Evolutionary conservation across 2,329 filamentous ascomycete genomes (phyloP).

Genomic region (Hymenoscyphus fructigenus): DNA sequence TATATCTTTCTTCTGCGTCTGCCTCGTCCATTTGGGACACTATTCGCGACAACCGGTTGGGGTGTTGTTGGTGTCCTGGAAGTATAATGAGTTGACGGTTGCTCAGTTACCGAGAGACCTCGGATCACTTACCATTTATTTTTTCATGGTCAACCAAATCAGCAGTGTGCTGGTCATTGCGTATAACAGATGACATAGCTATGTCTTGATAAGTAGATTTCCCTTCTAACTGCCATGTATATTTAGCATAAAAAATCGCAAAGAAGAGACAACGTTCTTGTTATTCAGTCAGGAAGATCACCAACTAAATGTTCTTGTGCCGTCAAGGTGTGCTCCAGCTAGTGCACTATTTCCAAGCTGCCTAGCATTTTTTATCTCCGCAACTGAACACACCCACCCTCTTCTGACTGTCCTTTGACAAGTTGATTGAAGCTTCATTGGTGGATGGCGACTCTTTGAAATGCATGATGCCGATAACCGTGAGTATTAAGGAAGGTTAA

Average conservation of each 20-base stretch:
- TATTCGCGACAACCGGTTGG: constrained; percentile 20
- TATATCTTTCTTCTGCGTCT: constrained; percentile 44
- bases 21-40: constrained; percentile 39
- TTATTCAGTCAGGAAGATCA: not conserved
- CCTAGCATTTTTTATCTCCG: constrained; percentile 8
- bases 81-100: not conserved
- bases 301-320: not conserved
- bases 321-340: not conserved
- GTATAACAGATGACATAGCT: not conserved
- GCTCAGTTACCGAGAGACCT: constrained; percentile 1
- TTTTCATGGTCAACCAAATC: constrained; percentile 16
- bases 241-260: not conserved
- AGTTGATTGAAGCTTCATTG: not conserved
- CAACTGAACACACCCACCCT: constrained; percentile 9
- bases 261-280: not conserved
- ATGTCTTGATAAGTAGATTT: not conserved
- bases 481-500: not conserved
- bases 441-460: not conserved
- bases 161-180: constrained; percentile 4
- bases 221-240: not conserved
- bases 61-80: constrained; percentile 15
- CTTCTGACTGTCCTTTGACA: not conserved
- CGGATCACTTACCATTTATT: constrained; percentile 11
- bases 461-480: constrained; percentile 28
- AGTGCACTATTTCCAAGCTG: not conserved